A percentile compares a stretch with the other conserved stretches of the same genome.
phyloP scores from a whole-genome alignment of 2,329 filamentous ascomycete genomes.

The Arthrobotrys sinensis region DNA sequence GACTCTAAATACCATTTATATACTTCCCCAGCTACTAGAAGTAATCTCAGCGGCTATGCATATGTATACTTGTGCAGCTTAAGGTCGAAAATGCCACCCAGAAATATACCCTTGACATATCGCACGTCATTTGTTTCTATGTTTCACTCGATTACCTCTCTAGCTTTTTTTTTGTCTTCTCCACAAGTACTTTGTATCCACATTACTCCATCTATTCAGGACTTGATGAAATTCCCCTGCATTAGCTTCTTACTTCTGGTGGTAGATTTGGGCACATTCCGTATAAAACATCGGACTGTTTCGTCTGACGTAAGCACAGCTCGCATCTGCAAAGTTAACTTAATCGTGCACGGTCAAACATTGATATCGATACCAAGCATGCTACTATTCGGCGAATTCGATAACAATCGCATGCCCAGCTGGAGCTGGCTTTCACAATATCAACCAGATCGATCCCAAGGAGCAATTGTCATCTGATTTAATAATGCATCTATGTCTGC shows the following conservation, averaged over 20 bases:
- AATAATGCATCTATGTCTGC: neutral
- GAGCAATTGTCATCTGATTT: neutral
- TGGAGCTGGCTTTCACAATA: neutral
- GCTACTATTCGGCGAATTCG: neutral
- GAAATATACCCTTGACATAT: too few species aligned
- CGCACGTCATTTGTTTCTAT: neutral
- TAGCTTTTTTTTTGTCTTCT: too few species aligned
- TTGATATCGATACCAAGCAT: neutral
- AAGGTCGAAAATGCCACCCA: too few species aligned
- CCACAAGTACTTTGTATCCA: neutral
- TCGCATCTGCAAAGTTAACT: neutral
- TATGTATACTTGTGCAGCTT: too few species aligned
- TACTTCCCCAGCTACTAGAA: too few species aligned
- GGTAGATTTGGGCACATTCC: slow-evolving; percentile 2
- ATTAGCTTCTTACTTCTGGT: slow-evolving; percentile 6
- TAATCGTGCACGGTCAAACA: neutral
- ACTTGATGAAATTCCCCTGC: slow-evolving; percentile 2
- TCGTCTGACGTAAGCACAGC: slow-evolving; percentile 17
- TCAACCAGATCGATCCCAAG: neutral
- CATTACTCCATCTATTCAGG: neutral
- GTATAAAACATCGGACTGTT: neutral
- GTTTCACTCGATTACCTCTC: slow-evolving; percentile 1
- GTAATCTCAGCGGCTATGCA: too few species aligned
- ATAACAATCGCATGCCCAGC: neutral
- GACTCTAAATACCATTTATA: too few species aligned